These are phyloP conservation scores for Aspergillus carlsbadensis DNA, from an alignment of 495 filamentous ascomycete species.

Conservation along the genomic window DNA sequence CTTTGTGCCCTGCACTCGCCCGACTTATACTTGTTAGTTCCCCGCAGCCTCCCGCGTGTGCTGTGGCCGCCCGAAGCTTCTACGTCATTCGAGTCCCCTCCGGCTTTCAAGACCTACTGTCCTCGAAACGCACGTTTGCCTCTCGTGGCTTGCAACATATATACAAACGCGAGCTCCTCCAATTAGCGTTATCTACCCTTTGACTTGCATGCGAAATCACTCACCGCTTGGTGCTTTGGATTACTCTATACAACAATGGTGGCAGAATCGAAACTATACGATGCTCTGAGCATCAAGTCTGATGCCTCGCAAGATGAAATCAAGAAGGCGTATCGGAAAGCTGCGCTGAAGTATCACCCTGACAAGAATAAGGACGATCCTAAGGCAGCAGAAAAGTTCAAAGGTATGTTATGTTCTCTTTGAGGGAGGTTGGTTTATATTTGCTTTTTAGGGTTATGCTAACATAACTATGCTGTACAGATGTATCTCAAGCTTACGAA, in stretches of 20 bases:
- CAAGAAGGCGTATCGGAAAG: conserved; percentile 95
- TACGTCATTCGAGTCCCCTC: conserved; percentile 40
- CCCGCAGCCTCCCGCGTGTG: conserved; percentile 1
- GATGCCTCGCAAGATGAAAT: conserved; percentile 87
- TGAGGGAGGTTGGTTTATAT: neutral
- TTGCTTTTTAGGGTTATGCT: conserved; percentile 10
- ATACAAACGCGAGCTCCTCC: conserved; percentile 6
- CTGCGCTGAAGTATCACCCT: conserved; percentile 88
- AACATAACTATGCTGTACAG: conserved; percentile 31
- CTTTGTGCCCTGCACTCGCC: neutral
- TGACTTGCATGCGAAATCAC: neutral
- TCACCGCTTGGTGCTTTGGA: conserved; percentile 19
- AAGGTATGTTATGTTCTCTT: conserved; percentile 44
- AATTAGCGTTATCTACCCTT: neutral
- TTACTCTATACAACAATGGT: conserved; percentile 59
- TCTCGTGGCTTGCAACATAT: conserved; percentile 5
- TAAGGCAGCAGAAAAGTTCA: conserved; percentile 82
- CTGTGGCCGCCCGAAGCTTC: conserved; percentile 30
- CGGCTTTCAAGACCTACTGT: neutral
- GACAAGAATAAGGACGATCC: conserved; percentile 97
- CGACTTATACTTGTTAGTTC: conserved; percentile 6
- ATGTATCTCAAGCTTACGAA: conserved; percentile 95
- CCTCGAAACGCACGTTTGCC: conserved; percentile 13
- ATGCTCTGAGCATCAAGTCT: conserved; percentile 71
- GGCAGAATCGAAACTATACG: conserved; percentile 84